phyloP scores from a whole-genome alignment of 2,329 filamentous ascomycete genomes.

The Ophiognomonia clavigignenti-juglandacearum region DNA sequence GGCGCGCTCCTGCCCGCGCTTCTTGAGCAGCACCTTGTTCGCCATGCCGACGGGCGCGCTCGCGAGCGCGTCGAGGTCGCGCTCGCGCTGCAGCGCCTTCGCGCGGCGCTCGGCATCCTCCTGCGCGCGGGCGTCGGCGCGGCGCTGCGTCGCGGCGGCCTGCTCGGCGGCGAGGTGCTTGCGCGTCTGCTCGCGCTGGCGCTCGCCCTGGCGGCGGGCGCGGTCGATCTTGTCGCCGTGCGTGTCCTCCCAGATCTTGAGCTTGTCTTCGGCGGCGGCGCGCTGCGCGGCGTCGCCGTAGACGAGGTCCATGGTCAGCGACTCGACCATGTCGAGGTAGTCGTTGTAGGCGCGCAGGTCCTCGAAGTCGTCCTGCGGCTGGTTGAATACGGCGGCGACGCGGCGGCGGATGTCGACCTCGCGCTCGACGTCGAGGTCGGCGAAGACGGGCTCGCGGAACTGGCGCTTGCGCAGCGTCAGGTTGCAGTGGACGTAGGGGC shows the following conservation, averaged over 20 bases:
- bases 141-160: slow-evolving; percentile 59
- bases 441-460: slow-evolving; percentile 87
- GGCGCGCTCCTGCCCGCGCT: slow-evolving; percentile 52
- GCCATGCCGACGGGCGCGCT: slow-evolving; percentile 51
- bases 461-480: slow-evolving; percentile 79
- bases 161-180: slow-evolving; percentile 58
- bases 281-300: slow-evolving; percentile 59
- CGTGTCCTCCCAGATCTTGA: slow-evolving; percentile 67
- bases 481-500: slow-evolving; percentile 83
- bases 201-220: slow-evolving; percentile 47
- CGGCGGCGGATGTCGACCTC: slow-evolving; percentile 87
- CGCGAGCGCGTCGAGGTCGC: slow-evolving; percentile 66
- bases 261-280: slow-evolving; percentile 34
- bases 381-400: slow-evolving; percentile 80
- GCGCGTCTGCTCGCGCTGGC: slow-evolving; percentile 48
- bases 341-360: slow-evolving; percentile 80
- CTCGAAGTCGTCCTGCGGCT: slow-evolving; percentile 86
- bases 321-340: slow-evolving; percentile 90
- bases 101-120: slow-evolving; percentile 66
- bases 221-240: slow-evolving; percentile 66
- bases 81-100: slow-evolving; percentile 58
- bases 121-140: slow-evolving; percentile 60
- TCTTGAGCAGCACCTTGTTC: slow-evolving; percentile 65
- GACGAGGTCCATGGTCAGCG: slow-evolving; percentile 84
- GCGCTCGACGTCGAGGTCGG: slow-evolving; percentile 79